Evolutionary conservation across 768 basidiomycete species (phyloP).

Genomic region (Boletellus ananas): DNA sequence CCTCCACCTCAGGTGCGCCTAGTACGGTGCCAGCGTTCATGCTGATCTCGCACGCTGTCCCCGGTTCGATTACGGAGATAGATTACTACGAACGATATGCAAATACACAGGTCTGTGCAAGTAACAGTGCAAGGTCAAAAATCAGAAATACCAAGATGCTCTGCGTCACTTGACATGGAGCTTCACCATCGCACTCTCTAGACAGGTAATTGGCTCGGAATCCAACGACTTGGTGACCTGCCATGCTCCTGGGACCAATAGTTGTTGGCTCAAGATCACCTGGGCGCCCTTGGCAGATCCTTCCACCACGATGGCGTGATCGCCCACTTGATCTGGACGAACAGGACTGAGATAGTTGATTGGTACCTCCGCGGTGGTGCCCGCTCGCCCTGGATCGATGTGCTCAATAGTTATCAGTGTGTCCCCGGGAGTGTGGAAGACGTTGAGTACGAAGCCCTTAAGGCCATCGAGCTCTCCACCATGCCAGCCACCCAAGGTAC

Average conservation of each 20-base stretch:
- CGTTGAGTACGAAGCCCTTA: constrained; percentile 26
- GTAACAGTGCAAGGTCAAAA: not conserved
- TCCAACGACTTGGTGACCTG: constrained; percentile 19
- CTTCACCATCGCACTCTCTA: constrained; percentile 25
- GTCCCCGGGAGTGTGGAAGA: constrained; percentile 27
- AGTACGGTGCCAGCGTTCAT: too few relatives aligned
- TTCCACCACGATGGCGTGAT: constrained; percentile 49
- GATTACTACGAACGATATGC: constrained; percentile 2
- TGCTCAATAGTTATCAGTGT: constrained; percentile 26
- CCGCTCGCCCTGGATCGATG: constrained; percentile 31
- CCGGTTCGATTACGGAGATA: constrained; percentile 2
- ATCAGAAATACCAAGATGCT: not conserved
- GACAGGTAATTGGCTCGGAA: constrained; percentile 6
- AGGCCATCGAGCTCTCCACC: constrained; percentile 27
- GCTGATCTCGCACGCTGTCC: too few relatives aligned
- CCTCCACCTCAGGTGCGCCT: too few relatives aligned
- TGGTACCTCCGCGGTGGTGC: constrained; percentile 36
- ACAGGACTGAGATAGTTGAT: constrained; percentile 42
- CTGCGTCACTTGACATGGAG: constrained; percentile 18
- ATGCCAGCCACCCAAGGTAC: constrained; percentile 25
- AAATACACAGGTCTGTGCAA: constrained; percentile 2
- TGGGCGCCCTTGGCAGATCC: constrained; percentile 41
- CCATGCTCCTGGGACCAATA: constrained; percentile 27
- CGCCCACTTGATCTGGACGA: constrained; percentile 36
- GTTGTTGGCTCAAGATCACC: constrained; percentile 42